Percentiles rank a stretch among this genome's conserved stretches.
Evolutionary conservation across 2,329 filamentous ascomycete species (phyloP).

Genomic region (Sporothrix brunneoviolacea): DNA sequence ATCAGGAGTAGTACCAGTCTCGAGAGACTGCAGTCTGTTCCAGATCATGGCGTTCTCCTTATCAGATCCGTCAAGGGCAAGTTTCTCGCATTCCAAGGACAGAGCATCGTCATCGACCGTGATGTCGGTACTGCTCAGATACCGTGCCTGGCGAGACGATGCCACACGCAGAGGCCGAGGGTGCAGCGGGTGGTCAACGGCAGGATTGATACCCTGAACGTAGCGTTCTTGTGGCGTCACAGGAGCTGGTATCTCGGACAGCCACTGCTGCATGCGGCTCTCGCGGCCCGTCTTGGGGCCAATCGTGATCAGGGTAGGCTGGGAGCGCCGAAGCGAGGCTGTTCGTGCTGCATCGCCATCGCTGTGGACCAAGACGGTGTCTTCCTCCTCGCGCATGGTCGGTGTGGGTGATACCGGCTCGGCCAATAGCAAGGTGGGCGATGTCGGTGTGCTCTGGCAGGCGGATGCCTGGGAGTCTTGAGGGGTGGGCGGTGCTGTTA

Average conservation of each 20-base stretch:
- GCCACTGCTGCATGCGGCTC: conserved; percentile 18
- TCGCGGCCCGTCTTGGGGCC: conserved; percentile 3
- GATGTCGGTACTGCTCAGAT: not conserved
- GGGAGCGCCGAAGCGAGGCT: not conserved
- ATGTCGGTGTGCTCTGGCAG: not conserved
- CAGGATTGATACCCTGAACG: conserved; percentile 15
- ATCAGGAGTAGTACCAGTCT: not conserved
- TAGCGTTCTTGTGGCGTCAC: conserved; percentile 19
- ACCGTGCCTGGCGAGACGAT: not conserved
- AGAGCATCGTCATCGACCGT: not conserved
- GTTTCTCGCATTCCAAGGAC: conserved; percentile 5
- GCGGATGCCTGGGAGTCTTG: conserved; percentile 12
- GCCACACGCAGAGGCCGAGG: conserved; percentile 15
- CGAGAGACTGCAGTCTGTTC: not conserved
- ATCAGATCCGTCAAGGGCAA: conserved; percentile 5
- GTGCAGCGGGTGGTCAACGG: conserved; percentile 19
- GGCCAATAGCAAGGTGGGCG: not conserved
- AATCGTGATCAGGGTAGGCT: conserved; percentile 1
- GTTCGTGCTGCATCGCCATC: conserved; percentile 2
- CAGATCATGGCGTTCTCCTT: conserved; percentile 11
- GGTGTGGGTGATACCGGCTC: conserved; percentile 1
- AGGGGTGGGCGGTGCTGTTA: conserved; percentile 26
- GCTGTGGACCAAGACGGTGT: not conserved
- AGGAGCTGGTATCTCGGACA: conserved; percentile 17
- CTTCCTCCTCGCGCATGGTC: not conserved